Evolutionary conservation across 1,284 basidiomycete species (phyloP).

Genomic region (Irpex lacteus): DNA sequence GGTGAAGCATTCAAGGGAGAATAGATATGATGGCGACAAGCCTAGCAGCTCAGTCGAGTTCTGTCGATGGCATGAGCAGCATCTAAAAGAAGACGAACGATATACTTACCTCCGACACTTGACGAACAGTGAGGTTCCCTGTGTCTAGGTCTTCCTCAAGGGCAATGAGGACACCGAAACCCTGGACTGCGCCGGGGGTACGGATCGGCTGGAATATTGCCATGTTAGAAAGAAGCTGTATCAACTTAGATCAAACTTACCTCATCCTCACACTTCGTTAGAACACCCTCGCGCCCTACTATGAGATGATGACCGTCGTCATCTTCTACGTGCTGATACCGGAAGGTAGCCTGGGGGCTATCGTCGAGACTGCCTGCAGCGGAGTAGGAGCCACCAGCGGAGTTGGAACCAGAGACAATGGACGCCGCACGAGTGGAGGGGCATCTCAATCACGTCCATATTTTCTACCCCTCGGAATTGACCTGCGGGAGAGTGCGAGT

Average conservation of each 20-base stretch:
- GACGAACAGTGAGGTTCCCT: constrained; percentile 64
- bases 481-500: constrained; percentile 10
- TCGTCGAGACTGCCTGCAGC: constrained; percentile 16
- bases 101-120: constrained; percentile 74
- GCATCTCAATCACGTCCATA: constrained; percentile 16
- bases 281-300: constrained; percentile 67
- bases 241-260: constrained; percentile 32
- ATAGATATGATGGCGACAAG: constrained; percentile 75
- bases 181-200: constrained; percentile 83
- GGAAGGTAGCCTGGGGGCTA: constrained; percentile 44
- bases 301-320: constrained; percentile 75
- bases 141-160: constrained; percentile 65
- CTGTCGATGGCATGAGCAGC: constrained; percentile 28
- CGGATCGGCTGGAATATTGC: constrained; percentile 62
- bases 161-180: constrained; percentile 81
- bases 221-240: not conserved
- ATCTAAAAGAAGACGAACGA: not conserved
- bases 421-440: constrained; percentile 19
- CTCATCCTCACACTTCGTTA: constrained; percentile 81
- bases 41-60: constrained; percentile 73
- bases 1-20: constrained; percentile 76
- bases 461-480: not conserved
- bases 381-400: not conserved
- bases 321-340: constrained; percentile 70
- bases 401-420: constrained; percentile 4